Percentiles rank a stretch among this genome's conserved stretches.
Evolutionary conservation across 768 basidiomycete species (phyloP).

Genomic region (Mycena alexandri): DNA sequence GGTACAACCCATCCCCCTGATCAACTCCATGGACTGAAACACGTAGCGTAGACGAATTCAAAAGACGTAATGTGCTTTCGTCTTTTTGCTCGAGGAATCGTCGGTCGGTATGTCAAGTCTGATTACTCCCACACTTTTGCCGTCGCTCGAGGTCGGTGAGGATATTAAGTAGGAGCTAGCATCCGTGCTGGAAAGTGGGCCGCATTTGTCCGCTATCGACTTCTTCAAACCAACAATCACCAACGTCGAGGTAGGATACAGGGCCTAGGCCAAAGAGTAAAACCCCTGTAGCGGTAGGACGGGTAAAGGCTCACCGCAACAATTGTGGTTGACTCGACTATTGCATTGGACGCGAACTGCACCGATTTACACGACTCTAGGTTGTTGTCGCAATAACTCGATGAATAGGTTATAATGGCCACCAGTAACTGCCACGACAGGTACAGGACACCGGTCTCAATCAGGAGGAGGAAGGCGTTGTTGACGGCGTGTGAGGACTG

Average conservation of each 20-base stretch:
- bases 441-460: slow-evolving; percentile 24
- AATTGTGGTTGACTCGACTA: slow-evolving; percentile 25
- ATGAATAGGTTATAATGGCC: slow-evolving; percentile 6
- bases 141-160: background rate
- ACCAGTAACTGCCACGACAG: slow-evolving; percentile 25
- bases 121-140: background rate
- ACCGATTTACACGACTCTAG: slow-evolving; percentile 7
- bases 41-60: background rate
- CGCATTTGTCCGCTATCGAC: slow-evolving; percentile 27
- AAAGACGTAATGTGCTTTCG: background rate
- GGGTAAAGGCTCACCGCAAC: slow-evolving; percentile 6
- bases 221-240: slow-evolving; percentile 28
- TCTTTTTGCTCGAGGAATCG: background rate
- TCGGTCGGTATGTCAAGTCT: background rate
- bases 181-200: background rate
- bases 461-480: slow-evolving; percentile 17
- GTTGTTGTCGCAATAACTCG: slow-evolving; percentile 15
- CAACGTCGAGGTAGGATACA: slow-evolving; percentile 27
- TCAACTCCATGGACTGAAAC: background rate
- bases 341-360: slow-evolving; percentile 20
- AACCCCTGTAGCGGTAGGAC: background rate
- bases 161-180: background rate
- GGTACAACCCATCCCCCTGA: background rate
- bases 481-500: slow-evolving; percentile 11
- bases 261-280: slow-evolving; percentile 10